Base-by-base conservation (phyloP, 371 early-diverging fungal genomes). In the Syncephalastrum contaminatum region DNA sequence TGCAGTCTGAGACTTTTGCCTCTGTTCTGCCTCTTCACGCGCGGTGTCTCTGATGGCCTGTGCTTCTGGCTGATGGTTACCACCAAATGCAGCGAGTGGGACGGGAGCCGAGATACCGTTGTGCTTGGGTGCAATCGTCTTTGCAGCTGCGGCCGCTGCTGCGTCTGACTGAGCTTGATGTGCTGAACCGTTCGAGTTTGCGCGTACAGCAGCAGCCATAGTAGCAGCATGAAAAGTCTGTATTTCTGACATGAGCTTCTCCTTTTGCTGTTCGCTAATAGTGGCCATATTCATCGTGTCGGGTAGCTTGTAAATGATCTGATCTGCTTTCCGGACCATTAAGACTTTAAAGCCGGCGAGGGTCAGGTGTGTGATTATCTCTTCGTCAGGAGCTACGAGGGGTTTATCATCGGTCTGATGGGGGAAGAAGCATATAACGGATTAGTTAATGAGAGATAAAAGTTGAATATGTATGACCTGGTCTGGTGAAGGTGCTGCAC, bases 251-350 rank as follows among this genome's bases (percentile, higher is more conserved):
- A 81, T 56, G 7, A 85, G 61, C 24, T 67, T 58, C 41, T 79
- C 67, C 14, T 77, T 70, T 59, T 81, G 79, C n/a, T 82, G 72
- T 46, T 70, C 67, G 12, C 66, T 66, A 6, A 85, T 66, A 2
- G 81, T 75, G 21, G 77, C 59, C 10, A 83, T 75, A 1, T 80
- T 77, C 77, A 83, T 81, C 48, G 81, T 75, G 60, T 81, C 84
- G 4, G 83, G 80, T 36, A 85, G 54, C 42, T 82, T 85, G 54
- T 85, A 85, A 16, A 85, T 78, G 56, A 85, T 82, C 46, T 83
- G 84, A 61, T 83, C 83, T 43, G 73, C 70, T 21, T 81, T 81
- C 20, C 74, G 75, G 20, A 83, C 72, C 80, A 83, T 83, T 5
- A 83, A 60, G 7, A 85, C 85, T 36, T 75, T 79, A 46, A 85